A percentile compares a stretch with the other conserved stretches of the same genome.
These are phyloP conservation scores for Phanerodontia chrysosporium DNA, from an alignment of 768 basidiomycete species.

Conservation along the genomic window DNA sequence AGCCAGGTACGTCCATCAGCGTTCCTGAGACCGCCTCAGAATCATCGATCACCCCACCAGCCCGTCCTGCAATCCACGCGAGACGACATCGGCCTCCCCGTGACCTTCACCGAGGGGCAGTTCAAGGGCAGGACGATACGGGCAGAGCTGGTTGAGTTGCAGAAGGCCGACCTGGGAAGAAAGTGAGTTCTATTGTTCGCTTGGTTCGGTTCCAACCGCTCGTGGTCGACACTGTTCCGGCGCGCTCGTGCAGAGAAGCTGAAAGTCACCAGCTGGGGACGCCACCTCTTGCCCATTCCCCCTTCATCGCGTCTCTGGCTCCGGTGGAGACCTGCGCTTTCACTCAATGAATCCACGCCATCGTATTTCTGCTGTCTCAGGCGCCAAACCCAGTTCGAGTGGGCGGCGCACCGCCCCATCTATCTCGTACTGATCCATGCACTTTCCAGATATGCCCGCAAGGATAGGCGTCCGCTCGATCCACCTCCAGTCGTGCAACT, in stretches of 20 bases:
- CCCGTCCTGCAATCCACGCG: slow-evolving; percentile 9
- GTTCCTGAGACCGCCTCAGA: not conserved
- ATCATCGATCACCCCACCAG: slow-evolving; percentile 10
- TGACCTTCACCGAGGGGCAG: slow-evolving; percentile 54
- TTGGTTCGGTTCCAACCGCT: not conserved
- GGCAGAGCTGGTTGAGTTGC: slow-evolving; percentile 52
- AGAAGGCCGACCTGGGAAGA: slow-evolving; percentile 64
- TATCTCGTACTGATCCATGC: not conserved
- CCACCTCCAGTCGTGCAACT: slow-evolving; percentile 61
- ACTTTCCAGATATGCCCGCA: slow-evolving; percentile 43
- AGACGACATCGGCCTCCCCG: slow-evolving; percentile 42
- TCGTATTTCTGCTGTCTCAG: too few relatives aligned
- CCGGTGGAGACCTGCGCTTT: too few relatives aligned
- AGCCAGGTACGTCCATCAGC: not conserved
- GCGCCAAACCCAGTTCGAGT: too few relatives aligned
- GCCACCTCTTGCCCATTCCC: too few relatives aligned
- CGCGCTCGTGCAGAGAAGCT: not conserved
- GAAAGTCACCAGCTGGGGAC: too few relatives aligned
- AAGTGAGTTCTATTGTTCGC: slow-evolving; percentile 39
- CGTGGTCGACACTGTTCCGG: not conserved
- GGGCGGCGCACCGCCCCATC: not conserved
- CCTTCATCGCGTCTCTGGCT: too few relatives aligned
- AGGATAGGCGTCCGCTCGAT: slow-evolving; percentile 62
- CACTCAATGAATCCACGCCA: too few relatives aligned
- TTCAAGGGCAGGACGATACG: slow-evolving; percentile 56